Evolutionary conservation across 352 stramenopile species (phyloP).

Genomic region (Globisporangium lucens): DNA sequence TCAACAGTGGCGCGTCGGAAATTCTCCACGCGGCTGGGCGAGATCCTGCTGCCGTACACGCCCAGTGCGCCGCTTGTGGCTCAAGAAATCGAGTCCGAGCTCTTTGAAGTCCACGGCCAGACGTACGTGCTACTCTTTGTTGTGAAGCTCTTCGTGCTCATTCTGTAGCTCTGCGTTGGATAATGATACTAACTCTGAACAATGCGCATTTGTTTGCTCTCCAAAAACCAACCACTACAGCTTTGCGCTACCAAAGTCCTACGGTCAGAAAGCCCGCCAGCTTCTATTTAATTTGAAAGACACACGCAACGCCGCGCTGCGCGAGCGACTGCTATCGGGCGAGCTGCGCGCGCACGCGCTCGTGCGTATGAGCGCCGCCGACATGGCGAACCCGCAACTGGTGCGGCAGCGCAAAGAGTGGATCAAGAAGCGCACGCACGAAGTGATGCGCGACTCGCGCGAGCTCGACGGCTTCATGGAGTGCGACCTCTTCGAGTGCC

Average conservation of each 20-base stretch:
- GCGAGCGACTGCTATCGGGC: conserved; percentile 63
- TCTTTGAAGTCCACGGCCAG: conserved; percentile 59
- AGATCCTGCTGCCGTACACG: conserved; percentile 54
- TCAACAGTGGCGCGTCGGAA: conserved; percentile 52
- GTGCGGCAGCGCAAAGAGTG: conserved; percentile 78
- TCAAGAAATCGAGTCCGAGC: conserved; percentile 52
- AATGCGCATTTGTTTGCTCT: background rate
- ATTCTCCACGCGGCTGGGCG: conserved; percentile 48
- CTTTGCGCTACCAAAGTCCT: conserved; percentile 69
- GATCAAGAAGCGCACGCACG: conserved; percentile 82
- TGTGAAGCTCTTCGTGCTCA: background rate
- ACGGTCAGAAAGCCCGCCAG: conserved; percentile 75
- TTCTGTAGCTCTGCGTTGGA: background rate
- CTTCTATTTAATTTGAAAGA: conserved; percentile 86
- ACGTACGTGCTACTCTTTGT: conserved; percentile 21
- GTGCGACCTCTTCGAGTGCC: conserved; percentile 80
- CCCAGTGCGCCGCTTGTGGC: conserved; percentile 40
- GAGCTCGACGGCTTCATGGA: conserved; percentile 70
- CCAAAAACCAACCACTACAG: conserved; percentile 16
- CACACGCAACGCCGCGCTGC: conserved; percentile 57
- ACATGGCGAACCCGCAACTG: conserved; percentile 87
- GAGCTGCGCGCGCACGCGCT: conserved; percentile 47
- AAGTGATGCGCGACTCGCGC: conserved; percentile 73
- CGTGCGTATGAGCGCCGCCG: conserved; percentile 71
- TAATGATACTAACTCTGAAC: background rate